phyloP scores from a whole-genome alignment of 768 basidiomycete species.

The Mycena floridula region DNA sequence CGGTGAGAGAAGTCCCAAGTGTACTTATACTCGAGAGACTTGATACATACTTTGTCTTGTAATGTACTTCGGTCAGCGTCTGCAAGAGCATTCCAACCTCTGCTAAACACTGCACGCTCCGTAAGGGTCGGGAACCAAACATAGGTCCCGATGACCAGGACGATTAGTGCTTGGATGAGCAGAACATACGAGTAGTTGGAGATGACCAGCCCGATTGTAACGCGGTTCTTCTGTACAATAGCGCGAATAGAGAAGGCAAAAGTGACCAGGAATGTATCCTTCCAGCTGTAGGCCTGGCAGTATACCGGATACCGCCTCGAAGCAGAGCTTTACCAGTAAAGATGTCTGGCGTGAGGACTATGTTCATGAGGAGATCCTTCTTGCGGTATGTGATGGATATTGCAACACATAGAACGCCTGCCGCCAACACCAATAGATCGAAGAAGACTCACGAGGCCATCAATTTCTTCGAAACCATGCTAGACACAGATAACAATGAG shows the following conservation, averaged over 20 bases:
- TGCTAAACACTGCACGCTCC: slow-evolving; percentile 63
- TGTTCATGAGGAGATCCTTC: slow-evolving; percentile 65
- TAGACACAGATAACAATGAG: too few relatives aligned
- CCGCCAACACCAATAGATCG: slow-evolving; percentile 63
- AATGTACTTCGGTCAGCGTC: slow-evolving; percentile 44
- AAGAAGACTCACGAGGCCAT: slow-evolving; percentile 70
- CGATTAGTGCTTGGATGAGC: slow-evolving; percentile 52
- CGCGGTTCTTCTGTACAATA: slow-evolving; percentile 62
- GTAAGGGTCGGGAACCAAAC: slow-evolving; percentile 81
- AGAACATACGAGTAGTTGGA: slow-evolving; percentile 80
- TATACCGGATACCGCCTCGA: too few relatives aligned
- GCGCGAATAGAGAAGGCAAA: slow-evolving; percentile 68
- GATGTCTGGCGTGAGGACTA: slow-evolving; percentile 54
- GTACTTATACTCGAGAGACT: too few relatives aligned
- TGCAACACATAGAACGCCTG: slow-evolving; percentile 57
- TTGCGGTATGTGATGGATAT: slow-evolving; percentile 69
- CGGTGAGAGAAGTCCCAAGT: too few relatives aligned
- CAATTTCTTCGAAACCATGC: slow-evolving; percentile 74
- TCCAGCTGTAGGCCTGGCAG: slow-evolving; percentile 69
- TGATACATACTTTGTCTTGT: slow-evolving; percentile 68
- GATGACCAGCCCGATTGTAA: slow-evolving; percentile 62
- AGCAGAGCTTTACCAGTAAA: too few relatives aligned
- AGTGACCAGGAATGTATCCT: slow-evolving; percentile 55
- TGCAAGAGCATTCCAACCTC: slow-evolving; percentile 44
- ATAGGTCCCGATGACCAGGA: slow-evolving; percentile 60